phyloP scores from a whole-genome alignment of 257 asterid genomes.

The Thymus quinquecostatus region DNA sequence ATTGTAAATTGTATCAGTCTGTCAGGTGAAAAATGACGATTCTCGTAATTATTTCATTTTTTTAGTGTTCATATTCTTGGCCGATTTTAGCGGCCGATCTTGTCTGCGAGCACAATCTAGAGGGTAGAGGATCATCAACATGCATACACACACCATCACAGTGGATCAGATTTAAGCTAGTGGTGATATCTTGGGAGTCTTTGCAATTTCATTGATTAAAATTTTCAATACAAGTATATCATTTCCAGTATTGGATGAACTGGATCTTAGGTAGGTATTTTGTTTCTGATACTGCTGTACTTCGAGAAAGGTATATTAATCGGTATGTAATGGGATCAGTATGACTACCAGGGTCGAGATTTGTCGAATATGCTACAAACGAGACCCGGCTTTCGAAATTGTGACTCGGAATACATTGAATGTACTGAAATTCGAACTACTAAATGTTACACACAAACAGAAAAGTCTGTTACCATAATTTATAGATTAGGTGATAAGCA shows the following conservation, averaged over 20 bases:
- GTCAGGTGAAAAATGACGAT: background rate
- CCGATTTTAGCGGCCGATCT: background rate
- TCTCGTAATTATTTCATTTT: conserved; percentile 7
- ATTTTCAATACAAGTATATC: background rate
- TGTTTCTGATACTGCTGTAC: background rate
- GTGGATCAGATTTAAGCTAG: background rate
- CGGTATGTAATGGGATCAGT: too few species aligned
- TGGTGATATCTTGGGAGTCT: too few species aligned
- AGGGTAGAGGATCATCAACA: conserved; percentile 14
- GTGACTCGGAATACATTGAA: background rate
- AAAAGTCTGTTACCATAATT: background rate
- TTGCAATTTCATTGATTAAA: background rate
- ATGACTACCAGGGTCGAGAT: background rate
- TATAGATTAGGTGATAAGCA: conserved; percentile 3
- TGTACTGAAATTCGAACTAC: background rate
- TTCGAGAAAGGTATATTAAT: background rate
- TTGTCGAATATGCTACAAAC: too few species aligned
- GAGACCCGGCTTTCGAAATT: too few species aligned
- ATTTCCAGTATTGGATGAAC: background rate
- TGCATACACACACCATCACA: background rate
- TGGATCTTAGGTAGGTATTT: background rate
- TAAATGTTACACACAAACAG: too few species aligned
- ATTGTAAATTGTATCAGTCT: conserved; percentile 35
- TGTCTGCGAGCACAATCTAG: conserved; percentile 6
- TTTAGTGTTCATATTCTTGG: background rate